phyloP scores from a whole-genome alignment of 352 stramenopile species.

The Pythium graminicola region DNA sequence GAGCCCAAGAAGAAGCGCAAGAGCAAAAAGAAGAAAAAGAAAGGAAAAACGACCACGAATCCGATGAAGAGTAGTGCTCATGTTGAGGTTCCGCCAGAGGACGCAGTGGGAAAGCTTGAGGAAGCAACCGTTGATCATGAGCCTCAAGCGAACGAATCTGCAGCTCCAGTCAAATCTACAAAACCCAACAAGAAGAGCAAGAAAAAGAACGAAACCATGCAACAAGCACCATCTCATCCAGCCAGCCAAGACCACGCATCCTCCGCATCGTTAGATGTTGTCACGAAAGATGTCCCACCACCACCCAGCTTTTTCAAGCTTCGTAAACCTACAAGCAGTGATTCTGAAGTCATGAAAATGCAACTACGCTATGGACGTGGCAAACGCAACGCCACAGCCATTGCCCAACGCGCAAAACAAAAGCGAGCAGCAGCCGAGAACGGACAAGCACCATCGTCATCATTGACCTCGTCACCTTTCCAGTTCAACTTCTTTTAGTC shows the following conservation, averaged over 20 bases:
- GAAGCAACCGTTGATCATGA: background rate
- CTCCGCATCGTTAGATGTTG: background rate
- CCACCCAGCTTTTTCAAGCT: conserved; percentile 48
- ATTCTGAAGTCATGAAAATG: conserved; percentile 68
- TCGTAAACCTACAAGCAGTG: conserved; percentile 50
- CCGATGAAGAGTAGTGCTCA: background rate
- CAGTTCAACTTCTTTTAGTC: conserved; percentile 27
- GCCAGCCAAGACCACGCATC: background rate
- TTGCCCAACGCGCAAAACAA: conserved; percentile 40
- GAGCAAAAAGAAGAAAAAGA: conserved; percentile 13
- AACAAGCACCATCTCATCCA: background rate
- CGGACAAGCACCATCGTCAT: background rate
- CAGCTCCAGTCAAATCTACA: background rate
- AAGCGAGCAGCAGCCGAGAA: conserved; percentile 17
- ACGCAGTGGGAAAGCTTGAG: background rate
- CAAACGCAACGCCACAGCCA: conserved; percentile 45
- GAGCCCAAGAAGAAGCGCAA: conserved; percentile 17
- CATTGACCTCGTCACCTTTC: conserved; percentile 2
- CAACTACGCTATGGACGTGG: conserved; percentile 60
- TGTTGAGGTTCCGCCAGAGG: background rate
- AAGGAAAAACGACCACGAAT: background rate
- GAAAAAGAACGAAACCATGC: conserved; percentile 3
- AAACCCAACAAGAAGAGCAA: background rate
- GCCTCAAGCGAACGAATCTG: background rate
- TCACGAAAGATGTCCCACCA: conserved; percentile 2